These are phyloP conservation scores for Gymnopus androsaceus DNA, from an alignment of 1,284 basidiomycete species.

Conservation along the genomic window DNA sequence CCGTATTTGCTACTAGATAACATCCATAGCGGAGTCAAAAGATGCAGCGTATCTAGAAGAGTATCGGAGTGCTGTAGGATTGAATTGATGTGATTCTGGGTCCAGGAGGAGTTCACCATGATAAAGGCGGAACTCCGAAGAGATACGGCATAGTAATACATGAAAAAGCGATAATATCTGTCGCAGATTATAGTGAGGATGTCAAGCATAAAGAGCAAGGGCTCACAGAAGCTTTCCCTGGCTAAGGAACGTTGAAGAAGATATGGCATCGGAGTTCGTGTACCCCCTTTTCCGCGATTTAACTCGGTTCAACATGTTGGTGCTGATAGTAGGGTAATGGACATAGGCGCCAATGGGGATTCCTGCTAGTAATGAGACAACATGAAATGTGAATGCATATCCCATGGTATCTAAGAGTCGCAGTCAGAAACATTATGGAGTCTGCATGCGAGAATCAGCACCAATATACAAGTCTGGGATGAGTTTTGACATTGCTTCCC, in stretches of 20 bases:
- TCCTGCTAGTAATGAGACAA: conserved; percentile 64
- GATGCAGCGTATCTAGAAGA: conserved; percentile 47
- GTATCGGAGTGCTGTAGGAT: conserved; percentile 63
- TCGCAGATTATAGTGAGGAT: conserved; percentile 10
- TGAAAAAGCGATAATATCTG: conserved; percentile 92
- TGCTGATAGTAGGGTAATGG: conserved; percentile 96
- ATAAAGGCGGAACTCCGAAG: conserved; percentile 77
- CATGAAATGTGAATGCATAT: conserved; percentile 90
- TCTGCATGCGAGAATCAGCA: conserved; percentile 28
- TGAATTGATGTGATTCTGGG: conserved; percentile 79
- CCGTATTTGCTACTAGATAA: conserved; percentile 24
- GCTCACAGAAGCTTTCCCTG: conserved; percentile 75
- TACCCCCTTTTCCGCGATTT: conserved; percentile 58
- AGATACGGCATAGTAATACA: conserved; percentile 78
- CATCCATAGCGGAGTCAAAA: conserved; percentile 31
- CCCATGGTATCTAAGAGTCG: conserved; percentile 87
- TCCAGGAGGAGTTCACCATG: conserved; percentile 98
- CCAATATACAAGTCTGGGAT: conserved; percentile 92
- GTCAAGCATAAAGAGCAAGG: background rate
- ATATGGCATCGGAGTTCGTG: conserved; percentile 68
- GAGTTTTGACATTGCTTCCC: conserved; percentile 75
- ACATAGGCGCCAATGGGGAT: conserved; percentile 88
- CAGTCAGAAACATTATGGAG: conserved; percentile 18
- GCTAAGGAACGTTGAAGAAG: conserved; percentile 62
- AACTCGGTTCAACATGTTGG: conserved; percentile 90